Conservation (phyloP, 805 yeast genomes). For the Blastobotrys parvus region DNA sequence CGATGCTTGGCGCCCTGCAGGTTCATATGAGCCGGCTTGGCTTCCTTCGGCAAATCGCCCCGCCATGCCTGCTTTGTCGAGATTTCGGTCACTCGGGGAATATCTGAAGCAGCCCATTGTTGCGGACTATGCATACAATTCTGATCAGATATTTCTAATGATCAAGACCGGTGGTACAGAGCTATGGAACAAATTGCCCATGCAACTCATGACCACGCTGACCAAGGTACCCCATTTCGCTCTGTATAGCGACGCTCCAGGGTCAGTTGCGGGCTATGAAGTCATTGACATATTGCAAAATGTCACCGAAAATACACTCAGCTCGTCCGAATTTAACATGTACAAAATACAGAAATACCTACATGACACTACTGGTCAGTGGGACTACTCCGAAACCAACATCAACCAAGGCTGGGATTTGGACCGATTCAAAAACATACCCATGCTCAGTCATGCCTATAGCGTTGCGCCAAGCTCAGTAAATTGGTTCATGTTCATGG, state of each 20-base stretch:
- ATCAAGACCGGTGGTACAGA: constrained; percentile 31
- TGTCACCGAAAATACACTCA: constrained; percentile 15
- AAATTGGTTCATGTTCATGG: constrained; percentile 32
- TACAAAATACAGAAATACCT: constrained; percentile 23
- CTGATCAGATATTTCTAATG: constrained; percentile 25
- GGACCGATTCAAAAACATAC: constrained; percentile 32
- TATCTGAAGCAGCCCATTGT: constrained; percentile 19
- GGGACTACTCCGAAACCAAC: constrained; percentile 9
- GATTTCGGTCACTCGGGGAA: constrained; percentile 9
- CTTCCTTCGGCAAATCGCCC: neutral
- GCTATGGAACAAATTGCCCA: constrained; percentile 29
- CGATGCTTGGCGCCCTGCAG: neutral
- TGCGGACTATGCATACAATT: constrained; percentile 20
- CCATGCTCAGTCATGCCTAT: constrained; percentile 30
- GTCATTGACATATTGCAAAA: constrained; percentile 26
- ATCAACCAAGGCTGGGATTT: constrained; percentile 26
- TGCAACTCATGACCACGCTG: constrained; percentile 28
- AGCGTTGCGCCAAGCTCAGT: constrained; percentile 14
- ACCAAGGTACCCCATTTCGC: constrained; percentile 25
- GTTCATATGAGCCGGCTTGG: neutral
- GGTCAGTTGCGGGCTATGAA: constrained; percentile 25
- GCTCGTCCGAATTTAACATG: constrained; percentile 14
- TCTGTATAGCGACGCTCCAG: constrained; percentile 28
- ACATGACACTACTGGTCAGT: constrained; percentile 15
- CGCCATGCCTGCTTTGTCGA: neutral